A percentile compares a stretch with the other conserved stretches of the same genome.
These are phyloP conservation scores for Brassica rapa DNA, from an alignment of 345 rosid species.

Conservation along the genomic window DNA sequence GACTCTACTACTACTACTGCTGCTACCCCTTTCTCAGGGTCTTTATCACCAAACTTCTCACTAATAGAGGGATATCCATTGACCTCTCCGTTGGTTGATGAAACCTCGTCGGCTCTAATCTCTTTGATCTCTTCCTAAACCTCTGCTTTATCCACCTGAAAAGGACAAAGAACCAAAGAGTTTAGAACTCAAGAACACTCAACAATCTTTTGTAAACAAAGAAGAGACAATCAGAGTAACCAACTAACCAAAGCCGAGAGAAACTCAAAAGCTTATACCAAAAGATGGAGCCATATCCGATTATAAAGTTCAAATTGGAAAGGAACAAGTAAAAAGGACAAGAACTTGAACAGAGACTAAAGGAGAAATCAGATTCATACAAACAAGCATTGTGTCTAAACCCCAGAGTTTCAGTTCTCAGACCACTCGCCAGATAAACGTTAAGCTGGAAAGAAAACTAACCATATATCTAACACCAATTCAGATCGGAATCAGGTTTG, in stretches of 20 bases:
- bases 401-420: constrained; percentile 23
- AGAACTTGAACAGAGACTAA: neutral
- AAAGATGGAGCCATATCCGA: constrained; percentile 3
- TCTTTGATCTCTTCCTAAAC: constrained; percentile 63
- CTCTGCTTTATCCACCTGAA: constrained; percentile 38
- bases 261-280: constrained; percentile 19
- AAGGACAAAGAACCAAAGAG: neutral
- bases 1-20: constrained; percentile 33
- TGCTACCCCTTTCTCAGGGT: constrained; percentile 26
- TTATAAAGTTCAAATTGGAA: neutral
- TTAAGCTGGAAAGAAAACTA: constrained; percentile 28
- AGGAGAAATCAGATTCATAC: constrained; percentile 34
- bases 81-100: constrained; percentile 49
- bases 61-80: constrained; percentile 32
- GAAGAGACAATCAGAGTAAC: neutral
- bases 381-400: constrained; percentile 18
- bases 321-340: constrained; percentile 29
- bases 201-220: neutral
- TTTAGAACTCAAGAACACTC: neutral
- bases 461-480: too few relatives aligned
- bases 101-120: constrained; percentile 74
- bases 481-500: too few relatives aligned
- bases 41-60: constrained; percentile 35
- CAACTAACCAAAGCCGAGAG: neutral
- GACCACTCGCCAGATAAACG: constrained; percentile 32